Conservation (phyloP, 2,329 filamentous ascomycete genomes). For the Colletotrichum sp. region DNA sequence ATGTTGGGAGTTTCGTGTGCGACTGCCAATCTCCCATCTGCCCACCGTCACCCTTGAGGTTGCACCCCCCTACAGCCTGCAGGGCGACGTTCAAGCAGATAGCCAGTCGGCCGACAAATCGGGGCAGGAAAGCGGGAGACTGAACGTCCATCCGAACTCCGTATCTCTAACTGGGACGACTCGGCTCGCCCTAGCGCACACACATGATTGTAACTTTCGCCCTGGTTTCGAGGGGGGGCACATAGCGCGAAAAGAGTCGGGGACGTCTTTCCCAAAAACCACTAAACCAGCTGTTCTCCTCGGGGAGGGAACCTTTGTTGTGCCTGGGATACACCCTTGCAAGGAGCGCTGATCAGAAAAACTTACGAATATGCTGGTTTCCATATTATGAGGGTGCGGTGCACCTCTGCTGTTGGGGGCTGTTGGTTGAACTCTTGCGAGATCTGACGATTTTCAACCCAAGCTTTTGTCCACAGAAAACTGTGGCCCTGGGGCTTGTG, state of each 20-base stretch:
- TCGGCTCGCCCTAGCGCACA: background rate
- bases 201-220: background rate
- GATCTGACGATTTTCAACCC: background rate
- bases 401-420: background rate
- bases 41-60: background rate
- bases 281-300: background rate
- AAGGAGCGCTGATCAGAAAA: background rate
- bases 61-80: background rate
- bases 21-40: background rate
- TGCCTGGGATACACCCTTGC: background rate
- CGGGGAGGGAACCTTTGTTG: background rate
- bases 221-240: background rate
- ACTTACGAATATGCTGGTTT: background rate
- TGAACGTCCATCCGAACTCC: background rate
- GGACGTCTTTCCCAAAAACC: background rate
- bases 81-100: background rate
- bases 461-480: background rate
- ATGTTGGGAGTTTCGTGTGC: background rate
- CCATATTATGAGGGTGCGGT: background rate
- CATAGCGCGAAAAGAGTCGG: background rate
- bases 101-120: background rate
- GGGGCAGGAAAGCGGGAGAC: background rate
- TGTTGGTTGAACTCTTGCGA: background rate
- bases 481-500: background rate
- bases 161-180: background rate